Base-by-base conservation (phyloP, 176 grass and related monocot genomes). In the Oropetium thomaeum region DNA sequence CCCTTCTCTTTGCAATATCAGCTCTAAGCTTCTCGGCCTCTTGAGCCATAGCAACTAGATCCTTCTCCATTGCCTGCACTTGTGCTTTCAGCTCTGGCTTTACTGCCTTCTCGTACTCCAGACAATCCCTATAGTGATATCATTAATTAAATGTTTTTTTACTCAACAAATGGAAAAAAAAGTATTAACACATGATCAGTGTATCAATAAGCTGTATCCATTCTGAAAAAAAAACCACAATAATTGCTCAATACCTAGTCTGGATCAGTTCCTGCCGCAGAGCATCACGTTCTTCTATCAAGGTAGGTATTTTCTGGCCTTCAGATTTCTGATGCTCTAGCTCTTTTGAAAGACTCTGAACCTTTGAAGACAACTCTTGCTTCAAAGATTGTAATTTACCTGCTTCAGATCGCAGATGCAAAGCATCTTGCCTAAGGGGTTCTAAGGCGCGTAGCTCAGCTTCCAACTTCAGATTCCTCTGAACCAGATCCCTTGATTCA, bases 1-100 rank as follows among this genome's bases (percentile, higher is more conserved):
- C 58, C 58, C 35, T 85, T 80, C 82, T 85, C 74, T 79, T 92
- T 22, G 84, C 82, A 67, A 88, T 42, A 32, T 92, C 82, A 55
- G 86, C 74, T 69, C 89, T 92, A 25, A 92, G 85, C 70, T 73
- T 88, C 82, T 92, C 86, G 35, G 83, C 65, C 19, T 88, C 89
- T 39, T 85, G 86, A 71, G 89, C 85, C 85, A 88, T 85, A 41
- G 78, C 65, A 17, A 91, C 81, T 27, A 91, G 85, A 87, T 91
- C 85, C n/a, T 85, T 91, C 81, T 91, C 89, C 89, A 87, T 81
- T 66, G 67, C 67, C 65, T 79, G 81, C 45, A 84, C 85, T 58
- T 85, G 85, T 60, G 65, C 81, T 25, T 29, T 63, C 40, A 81
- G 57, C 26, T 88, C 77, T 38, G 89, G 62, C 48, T 79, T 88